Conservation (phyloP, 176 grass and related monocot genomes). For the Otatea glauca region DNA sequence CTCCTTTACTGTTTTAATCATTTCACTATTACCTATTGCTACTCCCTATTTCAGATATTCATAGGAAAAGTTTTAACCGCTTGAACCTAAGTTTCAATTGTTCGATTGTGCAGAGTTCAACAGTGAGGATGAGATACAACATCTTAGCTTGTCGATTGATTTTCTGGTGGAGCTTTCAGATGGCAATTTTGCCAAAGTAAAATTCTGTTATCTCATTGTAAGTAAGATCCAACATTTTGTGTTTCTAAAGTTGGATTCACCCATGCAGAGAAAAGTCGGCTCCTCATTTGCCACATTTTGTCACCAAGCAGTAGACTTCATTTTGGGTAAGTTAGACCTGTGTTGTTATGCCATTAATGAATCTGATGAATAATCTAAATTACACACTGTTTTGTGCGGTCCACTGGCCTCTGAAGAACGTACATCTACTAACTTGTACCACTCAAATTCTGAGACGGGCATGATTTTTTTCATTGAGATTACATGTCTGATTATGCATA, state of each 20-base stretch:
- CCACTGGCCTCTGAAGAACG: background rate
- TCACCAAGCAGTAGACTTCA: slow-evolving; percentile 93
- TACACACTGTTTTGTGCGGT: background rate
- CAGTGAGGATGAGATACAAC: slow-evolving; percentile 71
- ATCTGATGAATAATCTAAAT: background rate
- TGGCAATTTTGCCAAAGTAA: slow-evolving; percentile 67
- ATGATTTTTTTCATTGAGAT: background rate
- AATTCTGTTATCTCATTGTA: slow-evolving; percentile 1
- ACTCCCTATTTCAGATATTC: background rate
- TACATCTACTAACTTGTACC: background rate
- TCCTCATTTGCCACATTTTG: slow-evolving; percentile 75
- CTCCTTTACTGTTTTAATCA: background rate
- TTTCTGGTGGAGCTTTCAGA: slow-evolving; percentile 82
- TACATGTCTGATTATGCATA: background rate
- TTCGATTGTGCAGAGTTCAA: slow-evolving; percentile 57
- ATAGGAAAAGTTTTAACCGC: background rate
- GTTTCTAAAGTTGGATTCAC: slow-evolving; percentile 44
- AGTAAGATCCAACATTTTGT: background rate
- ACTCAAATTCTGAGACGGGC: background rate
- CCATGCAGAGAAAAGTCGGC: slow-evolving; percentile 56
- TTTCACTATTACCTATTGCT: background rate
- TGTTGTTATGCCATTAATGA: background rate
- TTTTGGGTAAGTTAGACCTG: slow-evolving; percentile 61
- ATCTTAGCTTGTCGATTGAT: slow-evolving; percentile 75
- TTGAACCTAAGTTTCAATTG: slow-evolving; percentile 18